Evolutionary conservation across 768 basidiomycete genomes (phyloP), one percentile per base, ranked within the genome.

Genomic region (Collybia sp.): DNA sequence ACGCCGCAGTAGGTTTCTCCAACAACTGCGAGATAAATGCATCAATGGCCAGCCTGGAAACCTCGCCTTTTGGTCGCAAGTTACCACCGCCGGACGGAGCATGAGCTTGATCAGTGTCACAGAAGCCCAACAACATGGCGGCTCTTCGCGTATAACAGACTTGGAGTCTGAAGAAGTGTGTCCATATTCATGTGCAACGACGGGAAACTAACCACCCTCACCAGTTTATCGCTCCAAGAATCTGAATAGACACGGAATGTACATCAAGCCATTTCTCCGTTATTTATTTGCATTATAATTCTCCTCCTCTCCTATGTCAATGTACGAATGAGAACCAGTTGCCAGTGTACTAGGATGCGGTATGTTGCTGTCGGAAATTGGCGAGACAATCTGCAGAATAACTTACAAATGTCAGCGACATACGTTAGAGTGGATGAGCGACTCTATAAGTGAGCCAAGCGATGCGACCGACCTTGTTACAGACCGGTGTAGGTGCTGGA

Each of bases 71-170:
- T 92, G 88, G 90, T 52, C 62, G 6, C 69, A 73, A 32, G 62
- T 90, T 3, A 64, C 72, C 47, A 63, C 68, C 20, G 43, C 66
- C 41, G 84, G 85, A 2, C 69, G 71, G 33, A 55, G 58, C 12
- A 65, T 89, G 43, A 78, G 83, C 54, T 63, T 88, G 42, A 88
- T 91, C 53, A 77, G 65, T 54, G 65, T 74, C 32, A 60, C 65
- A 1, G 90, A 92, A 60, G 88, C 86, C 1, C 66, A 67, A 42
- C 64, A 72, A 47, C 57, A 76, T 40, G 83, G 84, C 15, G 83
- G 78, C 4, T 70, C 64, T 43, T 85, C 85, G 2, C 59, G 63
- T 5, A 58, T 88, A 8, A 70, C 76, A 1, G 85, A 86, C 46
- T 64, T 68, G 34, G 64, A 69, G 46, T 80, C 80, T 10, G 69